Evolutionary conservation across 2,329 filamentous ascomycete species (phyloP), one percentile per base, ranked within the genome.

Genomic region (Penicillium sclerotigenum): DNA sequence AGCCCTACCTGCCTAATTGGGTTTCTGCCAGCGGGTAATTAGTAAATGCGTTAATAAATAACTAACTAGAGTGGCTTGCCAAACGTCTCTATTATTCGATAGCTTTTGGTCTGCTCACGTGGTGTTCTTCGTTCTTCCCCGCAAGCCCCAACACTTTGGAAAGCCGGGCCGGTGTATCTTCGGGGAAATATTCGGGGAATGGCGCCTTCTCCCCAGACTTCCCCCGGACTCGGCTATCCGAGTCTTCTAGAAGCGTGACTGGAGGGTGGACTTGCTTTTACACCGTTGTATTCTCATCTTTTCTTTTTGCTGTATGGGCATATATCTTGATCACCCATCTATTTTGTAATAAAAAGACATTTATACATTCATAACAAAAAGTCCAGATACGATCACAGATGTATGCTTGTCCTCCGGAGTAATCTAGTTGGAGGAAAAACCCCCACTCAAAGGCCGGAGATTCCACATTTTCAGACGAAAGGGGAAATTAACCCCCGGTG

Each of bases 391-490:
- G 47, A 41, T 20, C 5, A 20, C 36, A 11, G 4, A 9, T 38
- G 20, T 40, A 40, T 16, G 2, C 13, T 8, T 20, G 13, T 24
- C 20, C 34, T 18, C 16, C 13, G 24, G 41, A 31, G 24, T 18
- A 42, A 36, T 18, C 29, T 4, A 18, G n/a, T 16, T 54, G 51
- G 51, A 40, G 51, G 43, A 54, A 54, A 54, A 42, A 42, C 36
- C 36, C 14, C 13, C 10, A 14, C 28, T 16, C 34, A n/a, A 38
- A 28, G 26, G n/a, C 51, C 51, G 52, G 31, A 49, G 33, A 42
- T 43, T 49, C 13, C 37, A 43, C 45, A 37, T 26, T 49, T 50
- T 54, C 22, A 36, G 24, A 14, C 22, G 5, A 33, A 29, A 43
- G 45, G 29, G 37, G 10, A 20, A 49, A 42, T 26, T 16, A 18